Percentiles rank a stretch among this genome's conserved stretches.
Evolutionary conservation across 352 stramenopile genomes (phyloP).

Genomic region (Pythium plurisporium): DNA sequence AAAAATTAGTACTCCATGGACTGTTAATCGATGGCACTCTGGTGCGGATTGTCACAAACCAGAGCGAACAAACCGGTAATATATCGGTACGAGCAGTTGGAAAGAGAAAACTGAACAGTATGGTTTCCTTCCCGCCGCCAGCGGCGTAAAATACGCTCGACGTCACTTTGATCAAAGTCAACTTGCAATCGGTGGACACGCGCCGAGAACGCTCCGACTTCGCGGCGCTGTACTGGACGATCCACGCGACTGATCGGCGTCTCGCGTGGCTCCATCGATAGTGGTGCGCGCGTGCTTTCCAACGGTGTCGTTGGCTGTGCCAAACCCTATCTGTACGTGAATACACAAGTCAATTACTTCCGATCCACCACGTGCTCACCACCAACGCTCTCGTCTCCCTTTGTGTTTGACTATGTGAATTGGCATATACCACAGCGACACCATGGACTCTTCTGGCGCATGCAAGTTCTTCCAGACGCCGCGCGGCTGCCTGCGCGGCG

Average conservation of each 20-base stretch:
- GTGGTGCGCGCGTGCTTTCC: background rate
- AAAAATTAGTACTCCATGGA: slow-evolving; percentile 1
- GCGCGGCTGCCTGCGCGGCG: slow-evolving; percentile 63
- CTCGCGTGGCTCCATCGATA: slow-evolving; percentile 1
- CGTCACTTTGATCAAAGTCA: slow-evolving; percentile 16
- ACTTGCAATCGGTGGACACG: background rate
- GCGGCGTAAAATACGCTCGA: slow-evolving; percentile 4
- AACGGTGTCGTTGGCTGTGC: background rate
- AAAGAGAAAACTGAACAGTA: slow-evolving; percentile 2
- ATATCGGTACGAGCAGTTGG: slow-evolving; percentile 1
- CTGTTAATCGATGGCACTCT: background rate
- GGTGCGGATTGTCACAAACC: background rate
- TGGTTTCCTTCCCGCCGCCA: slow-evolving; percentile 6
- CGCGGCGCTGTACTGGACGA: background rate
- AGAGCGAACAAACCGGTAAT: slow-evolving; percentile 1
- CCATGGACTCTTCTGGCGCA: slow-evolving; percentile 15
- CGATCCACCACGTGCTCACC: background rate
- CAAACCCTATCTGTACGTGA: slow-evolving; percentile 6
- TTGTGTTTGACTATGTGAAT: background rate
- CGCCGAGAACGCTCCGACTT: background rate
- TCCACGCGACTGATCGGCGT: background rate
- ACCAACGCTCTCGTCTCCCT: too few relatives aligned
- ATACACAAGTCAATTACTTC: background rate
- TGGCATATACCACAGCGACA: background rate
- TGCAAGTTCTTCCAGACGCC: slow-evolving; percentile 77